Conservation (phyloP, 1,284 basidiomycete species). For the Anthracocystis setariae region DNA sequence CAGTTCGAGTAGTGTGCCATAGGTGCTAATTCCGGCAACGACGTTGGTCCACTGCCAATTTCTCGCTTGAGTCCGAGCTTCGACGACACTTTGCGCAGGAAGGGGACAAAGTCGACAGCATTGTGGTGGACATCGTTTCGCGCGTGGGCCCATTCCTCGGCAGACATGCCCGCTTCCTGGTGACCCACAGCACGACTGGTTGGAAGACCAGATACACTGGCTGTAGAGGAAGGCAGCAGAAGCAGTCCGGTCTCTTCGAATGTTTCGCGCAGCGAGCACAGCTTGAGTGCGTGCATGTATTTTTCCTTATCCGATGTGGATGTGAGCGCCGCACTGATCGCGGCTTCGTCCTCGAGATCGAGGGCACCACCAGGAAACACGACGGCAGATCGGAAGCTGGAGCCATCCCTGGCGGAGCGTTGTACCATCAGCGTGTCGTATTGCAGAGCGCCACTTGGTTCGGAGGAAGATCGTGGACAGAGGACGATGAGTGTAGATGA, state of each 20-base stretch:
- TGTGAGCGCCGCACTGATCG: conserved; percentile 27
- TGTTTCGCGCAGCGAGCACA: conserved; percentile 60
- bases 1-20: conserved; percentile 59
- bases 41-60: conserved; percentile 7
- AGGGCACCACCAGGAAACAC: conserved; percentile 64
- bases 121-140: conserved; percentile 60
- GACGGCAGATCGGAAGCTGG: conserved; percentile 59
- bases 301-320: conserved; percentile 12
- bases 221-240: conserved; percentile 39
- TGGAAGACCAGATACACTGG: conserved; percentile 25
- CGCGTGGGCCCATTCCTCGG: conserved; percentile 51
- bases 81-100: conserved; percentile 42
- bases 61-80: conserved; percentile 19
- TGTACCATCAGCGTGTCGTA: conserved; percentile 59
- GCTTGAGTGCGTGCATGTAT: conserved; percentile 51
- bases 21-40: conserved; percentile 38
- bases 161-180: conserved; percentile 50
- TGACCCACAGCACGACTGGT: conserved; percentile 55
- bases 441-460: conserved; percentile 5
- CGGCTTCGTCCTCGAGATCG: conserved; percentile 51
- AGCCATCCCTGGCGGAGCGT: conserved; percentile 52
- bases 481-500: conserved; percentile 61
- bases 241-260: conserved; percentile 63
- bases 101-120: conserved; percentile 50
- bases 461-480: conserved; percentile 35